These are phyloP conservation scores for Bullera alba DNA, from an alignment of 768 basidiomycete species.

Conservation along the genomic window DNA sequence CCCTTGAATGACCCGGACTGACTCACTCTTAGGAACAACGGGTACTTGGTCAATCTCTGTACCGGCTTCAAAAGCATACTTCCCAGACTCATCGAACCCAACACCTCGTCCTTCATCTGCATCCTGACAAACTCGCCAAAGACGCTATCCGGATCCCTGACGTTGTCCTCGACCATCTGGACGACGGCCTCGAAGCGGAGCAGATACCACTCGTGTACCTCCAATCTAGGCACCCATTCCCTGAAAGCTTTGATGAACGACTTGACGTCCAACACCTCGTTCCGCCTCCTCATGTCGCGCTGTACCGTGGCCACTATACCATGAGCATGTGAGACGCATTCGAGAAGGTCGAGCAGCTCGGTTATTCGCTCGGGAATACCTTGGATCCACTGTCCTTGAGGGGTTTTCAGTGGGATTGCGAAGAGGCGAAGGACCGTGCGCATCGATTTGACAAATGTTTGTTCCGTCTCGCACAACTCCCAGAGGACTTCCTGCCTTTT, in stretches of 20 bases:
- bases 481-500: constrained; percentile 62
- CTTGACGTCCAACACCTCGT: constrained; percentile 48
- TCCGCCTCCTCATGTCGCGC: constrained; percentile 47
- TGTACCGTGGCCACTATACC: constrained; percentile 56
- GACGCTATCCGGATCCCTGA: constrained; percentile 55
- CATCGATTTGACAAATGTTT: constrained; percentile 60
- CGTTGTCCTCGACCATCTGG: constrained; percentile 52
- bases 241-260: constrained; percentile 58
- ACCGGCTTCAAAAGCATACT: constrained; percentile 69
- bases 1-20: background rate
- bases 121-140: constrained; percentile 79
- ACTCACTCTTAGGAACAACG: constrained; percentile 65
- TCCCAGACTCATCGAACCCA: constrained; percentile 60
- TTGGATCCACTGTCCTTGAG: constrained; percentile 67
- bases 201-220: constrained; percentile 82
- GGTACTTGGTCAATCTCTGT: constrained; percentile 63
- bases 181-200: constrained; percentile 62
- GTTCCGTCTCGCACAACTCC: constrained; percentile 64
- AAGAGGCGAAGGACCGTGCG: constrained; percentile 64
- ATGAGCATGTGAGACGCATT: constrained; percentile 77
- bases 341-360: constrained; percentile 76
- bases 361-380: constrained; percentile 66
- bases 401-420: constrained; percentile 66
- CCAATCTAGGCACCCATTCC: constrained; percentile 59
- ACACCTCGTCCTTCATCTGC: constrained; percentile 50